phyloP scores from a whole-genome alignment of 208 protist genomes.

The Tritrichomonas foetus region DNA sequence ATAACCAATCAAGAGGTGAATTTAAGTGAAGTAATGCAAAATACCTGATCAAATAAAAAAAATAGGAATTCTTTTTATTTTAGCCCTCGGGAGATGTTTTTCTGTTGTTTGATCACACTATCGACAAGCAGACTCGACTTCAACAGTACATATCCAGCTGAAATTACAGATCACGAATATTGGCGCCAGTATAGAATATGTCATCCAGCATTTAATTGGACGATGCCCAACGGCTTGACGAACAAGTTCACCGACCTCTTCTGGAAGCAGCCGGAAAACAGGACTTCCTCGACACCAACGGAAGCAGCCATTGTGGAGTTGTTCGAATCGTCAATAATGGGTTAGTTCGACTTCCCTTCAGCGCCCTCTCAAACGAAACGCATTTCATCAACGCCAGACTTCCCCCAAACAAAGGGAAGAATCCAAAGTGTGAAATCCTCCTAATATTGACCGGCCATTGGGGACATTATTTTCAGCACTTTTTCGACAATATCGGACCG shows the following conservation, averaged over 20 bases:
- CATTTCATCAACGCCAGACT: not conserved
- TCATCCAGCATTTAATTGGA: conserved; percentile 16
- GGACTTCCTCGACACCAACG: not conserved
- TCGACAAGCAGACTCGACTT: no score
- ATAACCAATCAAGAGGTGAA: no score
- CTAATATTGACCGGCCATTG: conserved; percentile 15
- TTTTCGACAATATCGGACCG: conserved; percentile 27
- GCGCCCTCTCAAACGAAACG: not conserved
- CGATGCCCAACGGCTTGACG: not conserved
- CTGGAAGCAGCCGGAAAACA: not conserved
- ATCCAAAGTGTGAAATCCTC: not conserved
- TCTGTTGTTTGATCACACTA: no score
- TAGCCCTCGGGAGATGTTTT: no score
- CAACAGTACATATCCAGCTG: no score
- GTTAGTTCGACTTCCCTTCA: not conserved
- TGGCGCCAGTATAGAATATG: conserved; percentile 19
- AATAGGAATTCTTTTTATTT: no score
- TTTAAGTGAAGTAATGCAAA: no score
- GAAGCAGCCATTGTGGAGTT: not conserved
- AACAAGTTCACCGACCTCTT: not conserved
- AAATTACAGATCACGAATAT: not conserved
- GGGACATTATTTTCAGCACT: conserved; percentile 36
- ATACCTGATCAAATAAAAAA: no score
- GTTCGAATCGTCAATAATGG: not conserved
- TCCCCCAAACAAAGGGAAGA: not conserved